phyloP scores from a whole-genome alignment of 2,329 filamentous ascomycete species.

The Ilyonectria sp. region DNA sequence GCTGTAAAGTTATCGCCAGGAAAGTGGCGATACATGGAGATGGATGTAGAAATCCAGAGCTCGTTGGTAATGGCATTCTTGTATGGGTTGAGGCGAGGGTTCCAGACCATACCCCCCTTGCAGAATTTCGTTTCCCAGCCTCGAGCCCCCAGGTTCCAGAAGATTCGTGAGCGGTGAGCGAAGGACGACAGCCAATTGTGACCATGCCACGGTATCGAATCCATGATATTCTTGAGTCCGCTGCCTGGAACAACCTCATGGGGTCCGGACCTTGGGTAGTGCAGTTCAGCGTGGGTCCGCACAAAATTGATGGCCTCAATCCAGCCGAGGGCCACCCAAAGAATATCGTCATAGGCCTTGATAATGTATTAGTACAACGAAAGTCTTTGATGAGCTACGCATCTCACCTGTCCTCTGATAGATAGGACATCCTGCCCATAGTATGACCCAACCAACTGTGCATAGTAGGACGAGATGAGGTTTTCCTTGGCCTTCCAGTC shows the following conservation, averaged over 20 bases:
- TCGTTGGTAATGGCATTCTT: conserved; percentile 98
- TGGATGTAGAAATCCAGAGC: conserved; percentile 86
- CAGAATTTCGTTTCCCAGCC: conserved; percentile 90
- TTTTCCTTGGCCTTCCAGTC: conserved; percentile 76
- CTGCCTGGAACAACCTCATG: conserved; percentile 33
- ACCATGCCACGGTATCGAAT: conserved; percentile 78
- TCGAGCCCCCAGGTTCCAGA: conserved; percentile 84
- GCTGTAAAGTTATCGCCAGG: conserved; percentile 83
- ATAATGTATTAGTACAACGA: background rate
- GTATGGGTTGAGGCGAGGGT: conserved; percentile 83
- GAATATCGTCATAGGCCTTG: conserved; percentile 91
- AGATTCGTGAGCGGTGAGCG: conserved; percentile 85
- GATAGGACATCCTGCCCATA: conserved; percentile 87
- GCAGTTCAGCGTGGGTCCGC: conserved; percentile 74
- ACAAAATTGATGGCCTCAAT: conserved; percentile 86
- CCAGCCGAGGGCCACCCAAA: conserved; percentile 96
- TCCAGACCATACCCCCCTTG: conserved; percentile 93
- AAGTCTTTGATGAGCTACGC: rapidly evolving
- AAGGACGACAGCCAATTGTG: conserved; percentile 82
- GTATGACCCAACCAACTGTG: conserved; percentile 83
- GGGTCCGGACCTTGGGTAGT: conserved; percentile 62
- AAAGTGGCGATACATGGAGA: conserved; percentile 91
- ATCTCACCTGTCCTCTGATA: conserved; percentile 71
- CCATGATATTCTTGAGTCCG: conserved; percentile 52
- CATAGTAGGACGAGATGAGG: conserved; percentile 86